These are phyloP conservation scores for Imleria badia DNA, from an alignment of 768 basidiomycete genomes.

Conservation along the genomic window DNA sequence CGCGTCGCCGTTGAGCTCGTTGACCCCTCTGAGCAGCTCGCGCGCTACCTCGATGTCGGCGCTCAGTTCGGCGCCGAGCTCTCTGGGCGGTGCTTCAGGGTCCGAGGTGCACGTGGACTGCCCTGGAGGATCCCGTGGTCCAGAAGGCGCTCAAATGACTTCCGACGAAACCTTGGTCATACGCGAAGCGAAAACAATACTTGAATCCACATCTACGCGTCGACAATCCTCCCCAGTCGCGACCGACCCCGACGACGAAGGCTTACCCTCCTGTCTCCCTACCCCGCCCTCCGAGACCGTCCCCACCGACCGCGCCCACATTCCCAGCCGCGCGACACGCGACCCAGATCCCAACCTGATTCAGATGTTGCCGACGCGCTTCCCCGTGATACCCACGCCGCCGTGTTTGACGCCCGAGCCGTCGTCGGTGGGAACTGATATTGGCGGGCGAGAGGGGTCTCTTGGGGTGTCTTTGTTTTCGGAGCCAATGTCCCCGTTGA, in stretches of 20 bases:
- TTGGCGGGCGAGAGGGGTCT: background rate
- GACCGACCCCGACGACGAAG: background rate
- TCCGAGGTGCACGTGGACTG: background rate
- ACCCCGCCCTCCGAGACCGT: constrained; percentile 3
- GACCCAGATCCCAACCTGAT: background rate
- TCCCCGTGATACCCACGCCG: constrained; percentile 4
- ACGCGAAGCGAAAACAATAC: too few species aligned
- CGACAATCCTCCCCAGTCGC: background rate
- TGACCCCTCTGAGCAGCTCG: background rate
- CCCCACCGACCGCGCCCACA: background rate
- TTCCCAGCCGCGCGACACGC: background rate
- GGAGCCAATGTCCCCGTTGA: background rate
- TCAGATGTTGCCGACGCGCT: too few species aligned
- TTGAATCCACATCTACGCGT: background rate
- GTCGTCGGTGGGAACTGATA: background rate
- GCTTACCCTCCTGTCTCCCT: background rate
- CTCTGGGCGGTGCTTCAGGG: background rate
- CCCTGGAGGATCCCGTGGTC: background rate
- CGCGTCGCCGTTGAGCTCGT: background rate
- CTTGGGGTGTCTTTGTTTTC: background rate
- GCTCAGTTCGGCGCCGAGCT: too few species aligned
- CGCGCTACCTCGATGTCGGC: background rate
- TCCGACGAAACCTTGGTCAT: background rate
- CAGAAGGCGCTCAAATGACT: background rate
- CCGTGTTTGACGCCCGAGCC: background rate